A percentile compares a stretch with the other conserved stretches of the same genome.
Conservation (phyloP, 179 eudicot genomes). For the Drosera spatulata region DNA sequence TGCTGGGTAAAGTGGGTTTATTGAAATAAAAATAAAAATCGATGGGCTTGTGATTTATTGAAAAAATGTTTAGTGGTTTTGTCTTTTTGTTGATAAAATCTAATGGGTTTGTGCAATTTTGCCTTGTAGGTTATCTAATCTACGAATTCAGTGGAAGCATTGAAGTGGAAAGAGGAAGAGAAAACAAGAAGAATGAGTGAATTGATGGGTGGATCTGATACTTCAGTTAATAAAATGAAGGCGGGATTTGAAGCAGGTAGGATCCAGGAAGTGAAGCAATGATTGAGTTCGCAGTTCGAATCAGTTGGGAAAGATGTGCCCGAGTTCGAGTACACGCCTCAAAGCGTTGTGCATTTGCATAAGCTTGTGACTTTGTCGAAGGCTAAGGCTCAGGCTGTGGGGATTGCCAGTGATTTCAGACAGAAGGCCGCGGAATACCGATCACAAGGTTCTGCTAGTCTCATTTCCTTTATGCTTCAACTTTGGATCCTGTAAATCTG, state of each 20-base stretch:
- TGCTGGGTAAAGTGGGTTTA: no score
- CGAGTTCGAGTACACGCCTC: constrained; percentile 83
- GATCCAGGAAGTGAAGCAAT: constrained; percentile 83
- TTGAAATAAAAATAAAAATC: no score
- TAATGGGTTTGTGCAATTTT: neutral
- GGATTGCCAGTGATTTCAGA: constrained; percentile 82
- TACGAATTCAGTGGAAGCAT: no score
- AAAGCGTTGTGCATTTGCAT: constrained; percentile 79
- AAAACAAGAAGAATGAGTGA: constrained; percentile 48
- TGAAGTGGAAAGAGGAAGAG: neutral
- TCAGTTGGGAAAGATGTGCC: constrained; percentile 87
- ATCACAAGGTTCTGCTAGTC: constrained; percentile 46
- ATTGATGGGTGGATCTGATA: constrained; percentile 27
- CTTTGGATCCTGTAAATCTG: no score
- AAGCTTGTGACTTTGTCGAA: constrained; percentile 69
- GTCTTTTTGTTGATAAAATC: neutral
- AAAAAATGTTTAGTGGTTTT: neutral
- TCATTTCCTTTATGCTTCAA: no score
- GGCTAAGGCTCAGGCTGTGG: constrained; percentile 86
- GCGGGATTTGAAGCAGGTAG: constrained; percentile 64
- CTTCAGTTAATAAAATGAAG: constrained; percentile 30
- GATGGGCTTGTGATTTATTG: neutral
- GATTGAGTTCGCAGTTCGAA: constrained; percentile 83
- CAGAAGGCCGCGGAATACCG: constrained; percentile 87
- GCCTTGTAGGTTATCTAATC: neutral